phyloP scores from a whole-genome alignment of 352 stramenopile species.

The Hyaloperonospora brassicae region DNA sequence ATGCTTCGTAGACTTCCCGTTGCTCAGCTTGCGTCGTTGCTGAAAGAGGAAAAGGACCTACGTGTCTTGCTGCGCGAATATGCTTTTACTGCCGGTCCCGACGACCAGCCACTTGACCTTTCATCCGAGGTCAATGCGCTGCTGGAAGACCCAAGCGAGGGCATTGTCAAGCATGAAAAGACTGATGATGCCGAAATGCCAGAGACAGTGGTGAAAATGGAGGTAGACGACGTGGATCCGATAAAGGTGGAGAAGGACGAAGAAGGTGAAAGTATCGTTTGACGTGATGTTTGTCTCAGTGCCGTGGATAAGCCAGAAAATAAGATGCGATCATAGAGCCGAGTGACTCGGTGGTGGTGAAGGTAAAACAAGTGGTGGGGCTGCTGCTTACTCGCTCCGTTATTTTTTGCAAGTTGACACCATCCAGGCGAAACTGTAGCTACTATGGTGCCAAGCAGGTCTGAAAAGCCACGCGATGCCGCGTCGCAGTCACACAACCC shows the following conservation, averaged over 20 bases:
- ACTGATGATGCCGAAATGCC: constrained; percentile 1
- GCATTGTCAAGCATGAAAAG: constrained; percentile 8
- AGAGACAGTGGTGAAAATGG: constrained; percentile 14
- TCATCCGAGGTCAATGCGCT: constrained; percentile 24
- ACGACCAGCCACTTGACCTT: constrained; percentile 26
- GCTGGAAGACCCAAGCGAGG: constrained; percentile 22
- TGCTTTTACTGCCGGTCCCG: constrained; percentile 27
- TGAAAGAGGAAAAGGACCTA: constrained; percentile 61
- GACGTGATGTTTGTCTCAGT: too few relatives aligned
- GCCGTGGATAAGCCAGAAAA: not conserved
- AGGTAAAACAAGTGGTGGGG: too few relatives aligned
- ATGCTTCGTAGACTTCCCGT: constrained; percentile 48
- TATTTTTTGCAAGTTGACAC: too few relatives aligned
- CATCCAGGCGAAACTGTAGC: too few relatives aligned
- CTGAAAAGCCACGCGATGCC: too few relatives aligned
- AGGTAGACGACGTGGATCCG: constrained; percentile 14
- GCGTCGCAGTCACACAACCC: too few relatives aligned
- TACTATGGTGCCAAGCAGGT: too few relatives aligned
- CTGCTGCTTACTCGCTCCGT: too few relatives aligned
- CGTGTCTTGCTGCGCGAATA: constrained; percentile 37
- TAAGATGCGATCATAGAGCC: too few relatives aligned
- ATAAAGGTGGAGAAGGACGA: constrained; percentile 15
- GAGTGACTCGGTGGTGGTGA: too few relatives aligned
- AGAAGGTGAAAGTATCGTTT: too few relatives aligned
- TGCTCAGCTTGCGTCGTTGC: constrained; percentile 36